Conservation (phyloP, 495 filamentous ascomycete species). For the Xylaria castorea region DNA sequence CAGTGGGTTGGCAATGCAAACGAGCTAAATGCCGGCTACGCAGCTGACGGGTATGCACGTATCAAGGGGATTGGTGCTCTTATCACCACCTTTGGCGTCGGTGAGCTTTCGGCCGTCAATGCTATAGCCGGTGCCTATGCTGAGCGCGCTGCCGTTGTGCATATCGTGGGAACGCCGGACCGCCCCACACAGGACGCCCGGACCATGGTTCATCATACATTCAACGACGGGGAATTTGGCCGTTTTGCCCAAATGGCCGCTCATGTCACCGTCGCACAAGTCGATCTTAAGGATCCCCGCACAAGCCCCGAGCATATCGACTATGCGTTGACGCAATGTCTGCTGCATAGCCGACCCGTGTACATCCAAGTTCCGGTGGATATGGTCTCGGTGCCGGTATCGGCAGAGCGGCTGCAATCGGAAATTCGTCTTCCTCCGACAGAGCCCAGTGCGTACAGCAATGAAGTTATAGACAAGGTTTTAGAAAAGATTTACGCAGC, state of each 20-base stretch:
- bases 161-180: constrained; percentile 71
- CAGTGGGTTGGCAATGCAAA: constrained; percentile 73
- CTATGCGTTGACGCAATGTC: constrained; percentile 71
- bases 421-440: constrained; percentile 65
- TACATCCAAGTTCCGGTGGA: constrained; percentile 80
- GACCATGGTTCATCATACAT: constrained; percentile 74
- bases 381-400: constrained; percentile 72
- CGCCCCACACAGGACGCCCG: constrained; percentile 54
- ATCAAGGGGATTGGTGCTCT: constrained; percentile 68
- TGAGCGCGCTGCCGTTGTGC: constrained; percentile 70
- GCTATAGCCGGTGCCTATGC: constrained; percentile 67
- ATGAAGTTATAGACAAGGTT: constrained; percentile 72
- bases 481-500: constrained; percentile 69
- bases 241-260: constrained; percentile 74
- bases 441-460: constrained; percentile 69
- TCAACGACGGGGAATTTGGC: constrained; percentile 78
- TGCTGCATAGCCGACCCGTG: constrained; percentile 69
- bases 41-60: constrained; percentile 71
- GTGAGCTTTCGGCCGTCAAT: constrained; percentile 69
- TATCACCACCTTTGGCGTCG: constrained; percentile 73
- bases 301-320: constrained; percentile 73
- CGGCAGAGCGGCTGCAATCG: constrained; percentile 62
- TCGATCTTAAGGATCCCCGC: constrained; percentile 64
- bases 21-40: constrained; percentile 73
- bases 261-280: constrained; percentile 66